These are phyloP conservation scores for Neurospora sp. DNA, from an alignment of 495 filamentous ascomycete species.

Conservation along the genomic window DNA sequence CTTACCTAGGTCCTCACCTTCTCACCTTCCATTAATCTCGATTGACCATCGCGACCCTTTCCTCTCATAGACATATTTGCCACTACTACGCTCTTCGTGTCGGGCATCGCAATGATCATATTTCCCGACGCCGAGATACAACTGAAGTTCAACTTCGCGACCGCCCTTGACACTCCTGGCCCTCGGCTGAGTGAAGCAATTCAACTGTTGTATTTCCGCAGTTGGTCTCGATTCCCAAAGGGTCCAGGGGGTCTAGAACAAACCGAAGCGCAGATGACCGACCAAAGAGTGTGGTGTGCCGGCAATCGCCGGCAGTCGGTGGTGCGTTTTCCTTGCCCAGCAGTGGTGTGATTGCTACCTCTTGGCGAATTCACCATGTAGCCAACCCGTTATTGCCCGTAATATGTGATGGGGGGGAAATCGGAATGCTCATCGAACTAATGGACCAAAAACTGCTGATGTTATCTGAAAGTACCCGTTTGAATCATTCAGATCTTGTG, in stretches of 20 bases:
- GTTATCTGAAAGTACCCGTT: background rate
- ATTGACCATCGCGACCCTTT: background rate
- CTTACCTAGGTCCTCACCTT: background rate
- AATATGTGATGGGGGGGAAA: background rate
- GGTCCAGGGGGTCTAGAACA: background rate
- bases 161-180: background rate
- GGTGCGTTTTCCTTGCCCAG: background rate
- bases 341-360: background rate
- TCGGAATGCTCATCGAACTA: background rate
- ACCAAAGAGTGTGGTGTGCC: background rate
- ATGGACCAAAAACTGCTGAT: background rate
- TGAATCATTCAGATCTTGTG: background rate
- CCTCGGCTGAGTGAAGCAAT: background rate
- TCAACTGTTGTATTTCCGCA: background rate
- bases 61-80: background rate
- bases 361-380: background rate
- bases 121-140: background rate
- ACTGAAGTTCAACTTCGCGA: background rate
- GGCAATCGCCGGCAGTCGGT: background rate
- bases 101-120: background rate
- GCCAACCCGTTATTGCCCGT: background rate
- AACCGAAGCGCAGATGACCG: background rate
- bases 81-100: background rate
- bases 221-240: background rate
- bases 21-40: background rate